These are phyloP conservation scores for Metarhizium guizhouense DNA, from an alignment of 2,329 filamentous ascomycete genomes.

Conservation along the genomic window DNA sequence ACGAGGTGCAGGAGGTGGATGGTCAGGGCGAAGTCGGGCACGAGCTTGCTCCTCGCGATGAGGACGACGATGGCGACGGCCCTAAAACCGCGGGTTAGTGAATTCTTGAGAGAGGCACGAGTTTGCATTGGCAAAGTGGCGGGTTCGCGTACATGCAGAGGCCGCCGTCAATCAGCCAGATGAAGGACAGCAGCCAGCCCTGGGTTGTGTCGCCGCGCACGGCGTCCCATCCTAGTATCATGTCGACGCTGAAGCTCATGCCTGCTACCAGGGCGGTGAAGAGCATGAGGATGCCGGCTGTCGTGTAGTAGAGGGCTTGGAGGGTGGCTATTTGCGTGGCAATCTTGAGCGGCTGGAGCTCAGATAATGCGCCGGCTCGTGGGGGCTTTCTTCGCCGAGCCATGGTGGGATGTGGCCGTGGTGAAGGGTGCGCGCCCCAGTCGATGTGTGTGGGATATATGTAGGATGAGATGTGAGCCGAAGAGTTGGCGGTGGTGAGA, in stretches of 20 bases:
- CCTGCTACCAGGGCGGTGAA: conserved; percentile 53
- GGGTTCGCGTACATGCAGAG: conserved; percentile 35
- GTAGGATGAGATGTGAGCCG: too few relatives aligned
- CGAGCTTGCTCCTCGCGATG: conserved; percentile 82
- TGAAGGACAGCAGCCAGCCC: conserved; percentile 50
- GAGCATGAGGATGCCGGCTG: conserved; percentile 42
- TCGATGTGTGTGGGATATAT: too few relatives aligned
- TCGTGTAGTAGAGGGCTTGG: conserved; percentile 46
- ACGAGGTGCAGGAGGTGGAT: conserved; percentile 77
- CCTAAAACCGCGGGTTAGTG: conserved; percentile 33
- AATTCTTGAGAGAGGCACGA: too few relatives aligned
- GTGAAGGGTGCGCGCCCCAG: too few relatives aligned
- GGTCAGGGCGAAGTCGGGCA: conserved; percentile 89
- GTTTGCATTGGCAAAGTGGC: too few relatives aligned
- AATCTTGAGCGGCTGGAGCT: conserved; percentile 53
- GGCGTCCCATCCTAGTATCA: conserved; percentile 50
- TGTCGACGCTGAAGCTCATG: conserved; percentile 39
- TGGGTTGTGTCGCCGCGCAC: conserved; percentile 53
- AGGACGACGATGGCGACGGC: conserved; percentile 75
- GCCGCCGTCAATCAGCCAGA: conserved; percentile 48
- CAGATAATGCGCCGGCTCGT: conserved; percentile 49
- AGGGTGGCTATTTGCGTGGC: conserved; percentile 49
- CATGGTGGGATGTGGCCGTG: conserved; percentile 26
- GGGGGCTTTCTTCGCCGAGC: conserved; percentile 48
- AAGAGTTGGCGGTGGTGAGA: too few relatives aligned